Evolutionary conservation across 495 filamentous ascomycete species (phyloP), one percentile per base, ranked within the genome.

Genomic region (Bacidia rubella): DNA sequence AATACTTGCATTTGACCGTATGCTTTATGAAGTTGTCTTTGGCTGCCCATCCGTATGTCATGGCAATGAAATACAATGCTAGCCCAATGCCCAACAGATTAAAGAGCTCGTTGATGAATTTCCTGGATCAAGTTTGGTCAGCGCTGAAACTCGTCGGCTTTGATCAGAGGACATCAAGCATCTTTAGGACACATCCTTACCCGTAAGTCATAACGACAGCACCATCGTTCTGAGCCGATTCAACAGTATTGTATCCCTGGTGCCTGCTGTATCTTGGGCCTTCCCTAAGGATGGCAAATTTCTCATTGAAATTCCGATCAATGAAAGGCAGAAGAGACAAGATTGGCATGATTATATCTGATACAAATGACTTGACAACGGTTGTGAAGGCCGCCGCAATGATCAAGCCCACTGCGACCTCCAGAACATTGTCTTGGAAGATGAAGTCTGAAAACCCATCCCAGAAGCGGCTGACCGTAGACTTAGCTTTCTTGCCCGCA

Each of bases 341-440:
- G 4, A 84, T 71, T 10, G 85, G 85, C 26, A 86, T 68, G 12
- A 86, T 64, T 26, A 87, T 73, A 57, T 87, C 85, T 40, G 74
- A 76, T 7, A 86, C 82, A 54, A 89, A 81, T 2, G 80, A 84
- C 15, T 78, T 83, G 24, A 86, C 82, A 22, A 87, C 73, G 49
- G 76, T 72, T 0, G 82, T 87, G 62, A 89, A 89, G 39, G 83
- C 77, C 54, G 80, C 74, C 11, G 83, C 85, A 39, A 87, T 69
- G 52, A 87, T 86, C 65, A 87, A 70, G 57, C 83, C 83, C 42
- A 86, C 77, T 12, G 83, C 83, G 41, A 87, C 81, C 62, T 86
- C 80, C 23, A 87, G 73, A 27, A 87, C 81, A 54, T 87, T 87
- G 52, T 85, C 83, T 45, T 80, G 75, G 24, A 85, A 74, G 5